A percentile compares a stretch with the other conserved stretches of the same genome.
Conservation (phyloP, 805 yeast genomes). For the Candida anglica region DNA sequence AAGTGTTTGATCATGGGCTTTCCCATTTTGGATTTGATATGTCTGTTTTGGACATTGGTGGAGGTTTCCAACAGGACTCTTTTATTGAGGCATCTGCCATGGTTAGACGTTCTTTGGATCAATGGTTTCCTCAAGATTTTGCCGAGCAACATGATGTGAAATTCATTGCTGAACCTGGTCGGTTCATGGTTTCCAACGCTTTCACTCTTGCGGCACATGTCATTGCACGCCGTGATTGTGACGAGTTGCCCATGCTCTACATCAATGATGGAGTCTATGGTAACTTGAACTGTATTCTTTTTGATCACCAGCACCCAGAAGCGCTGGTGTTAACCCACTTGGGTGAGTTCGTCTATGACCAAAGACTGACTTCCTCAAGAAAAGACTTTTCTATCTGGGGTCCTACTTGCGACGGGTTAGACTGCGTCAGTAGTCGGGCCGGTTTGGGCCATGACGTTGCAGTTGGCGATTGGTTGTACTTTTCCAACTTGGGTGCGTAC, state of each 20-base stretch:
- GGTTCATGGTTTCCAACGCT: constrained; percentile 81
- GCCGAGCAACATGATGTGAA: constrained; percentile 22
- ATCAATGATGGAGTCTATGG: constrained; percentile 95
- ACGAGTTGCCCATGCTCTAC: constrained; percentile 56
- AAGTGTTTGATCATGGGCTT: constrained; percentile 49
- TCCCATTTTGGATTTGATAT: constrained; percentile 44
- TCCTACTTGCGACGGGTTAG: constrained; percentile 97
- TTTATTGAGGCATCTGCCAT: constrained; percentile 58
- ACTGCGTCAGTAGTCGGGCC: constrained; percentile 61
- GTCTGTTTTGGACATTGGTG: constrained; percentile 80
- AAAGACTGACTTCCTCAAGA: constrained; percentile 12
- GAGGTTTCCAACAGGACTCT: constrained; percentile 73
- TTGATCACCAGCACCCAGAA: constrained; percentile 81
- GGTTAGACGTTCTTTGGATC: constrained; percentile 51
- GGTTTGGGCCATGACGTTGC: constrained; percentile 55
- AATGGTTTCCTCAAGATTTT: constrained; percentile 50
- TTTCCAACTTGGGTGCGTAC: constrained; percentile 84
- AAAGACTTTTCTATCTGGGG: constrained; percentile 83
- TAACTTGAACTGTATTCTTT: constrained; percentile 87
- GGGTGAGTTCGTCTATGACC: constrained; percentile 39
- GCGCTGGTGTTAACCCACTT: constrained; percentile 63
- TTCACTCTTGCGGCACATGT: constrained; percentile 82
- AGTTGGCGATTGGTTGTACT: constrained; percentile 92
- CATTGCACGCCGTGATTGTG: constrained; percentile 68
- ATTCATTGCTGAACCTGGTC: constrained; percentile 91